phyloP scores from a whole-genome alignment of 2,329 filamentous ascomycete species.

The Ceratocystis smalleyi region DNA sequence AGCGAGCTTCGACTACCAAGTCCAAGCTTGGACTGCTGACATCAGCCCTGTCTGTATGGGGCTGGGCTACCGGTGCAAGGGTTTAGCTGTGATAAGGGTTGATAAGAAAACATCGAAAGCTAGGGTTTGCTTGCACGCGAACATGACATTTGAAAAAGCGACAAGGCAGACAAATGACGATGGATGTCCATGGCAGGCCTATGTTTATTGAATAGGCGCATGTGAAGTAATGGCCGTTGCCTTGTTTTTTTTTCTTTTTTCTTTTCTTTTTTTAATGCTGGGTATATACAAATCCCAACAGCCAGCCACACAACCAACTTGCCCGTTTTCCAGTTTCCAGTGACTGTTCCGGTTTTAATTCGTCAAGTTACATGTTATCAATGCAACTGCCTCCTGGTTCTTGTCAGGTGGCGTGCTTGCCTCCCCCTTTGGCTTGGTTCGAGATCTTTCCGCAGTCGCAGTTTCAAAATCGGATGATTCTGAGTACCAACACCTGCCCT shows the following conservation, averaged over 20 bases:
- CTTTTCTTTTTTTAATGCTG: no score
- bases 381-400: slow-evolving; percentile 1
- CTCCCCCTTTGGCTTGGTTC: neutral
- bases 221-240: no score
- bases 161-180: neutral
- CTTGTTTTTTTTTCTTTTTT: no score
- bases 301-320: no score
- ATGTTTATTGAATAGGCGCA: no score
- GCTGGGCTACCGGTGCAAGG: neutral
- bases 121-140: neutral
- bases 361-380: slow-evolving; percentile 8
- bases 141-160: neutral
- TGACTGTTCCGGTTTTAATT: slow-evolving; percentile 10
- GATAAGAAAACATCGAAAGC: neutral
- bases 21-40: neutral
- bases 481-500: neutral
- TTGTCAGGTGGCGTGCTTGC: neutral
- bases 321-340: neutral
- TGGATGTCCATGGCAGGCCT: no score
- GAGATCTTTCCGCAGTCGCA: neutral
- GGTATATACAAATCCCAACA: no score
- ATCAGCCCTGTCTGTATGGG: neutral
- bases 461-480: slow-evolving; percentile 1
- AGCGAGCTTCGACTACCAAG: neutral
- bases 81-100: neutral